Conservation (phyloP, 2,329 filamentous ascomycete species). For the Alternaria ventricosa region DNA sequence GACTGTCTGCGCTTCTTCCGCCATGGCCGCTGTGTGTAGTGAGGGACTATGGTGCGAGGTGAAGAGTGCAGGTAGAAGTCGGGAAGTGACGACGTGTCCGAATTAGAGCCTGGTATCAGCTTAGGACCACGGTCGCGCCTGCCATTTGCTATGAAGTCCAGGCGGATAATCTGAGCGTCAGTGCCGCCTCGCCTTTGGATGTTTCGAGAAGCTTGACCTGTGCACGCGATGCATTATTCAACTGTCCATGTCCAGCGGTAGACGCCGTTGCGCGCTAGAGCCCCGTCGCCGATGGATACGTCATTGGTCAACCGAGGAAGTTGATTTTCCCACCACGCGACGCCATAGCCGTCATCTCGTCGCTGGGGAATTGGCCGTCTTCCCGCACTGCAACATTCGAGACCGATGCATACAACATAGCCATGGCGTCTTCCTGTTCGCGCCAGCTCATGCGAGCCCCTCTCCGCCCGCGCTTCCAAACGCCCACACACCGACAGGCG, state of each 20-base stretch:
- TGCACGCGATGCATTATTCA: slow-evolving; percentile 3
- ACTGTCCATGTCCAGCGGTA: background rate
- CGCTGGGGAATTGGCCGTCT: slow-evolving; percentile 1
- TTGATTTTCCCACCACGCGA: slow-evolving; percentile 25
- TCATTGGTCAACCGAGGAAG: slow-evolving; percentile 32
- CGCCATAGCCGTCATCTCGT: slow-evolving; percentile 20
- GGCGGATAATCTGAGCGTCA: background rate
- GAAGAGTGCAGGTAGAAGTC: background rate
- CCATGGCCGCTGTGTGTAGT: slow-evolving; percentile 29
- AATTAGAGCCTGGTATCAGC: slow-evolving; percentile 31
- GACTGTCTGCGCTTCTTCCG: slow-evolving; percentile 28
- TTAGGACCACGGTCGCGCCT: background rate
- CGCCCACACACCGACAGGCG: slow-evolving; percentile 15
- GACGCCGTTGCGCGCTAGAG: slow-evolving; percentile 20
- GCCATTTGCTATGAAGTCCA: slow-evolving; percentile 11
- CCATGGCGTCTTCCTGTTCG: slow-evolving; percentile 36
- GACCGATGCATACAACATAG: slow-evolving; percentile 23
- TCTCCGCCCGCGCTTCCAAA: slow-evolving; percentile 19
- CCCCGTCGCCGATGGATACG: slow-evolving; percentile 21
- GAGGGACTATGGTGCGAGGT: slow-evolving; percentile 4
- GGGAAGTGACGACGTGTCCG: slow-evolving; percentile 23
- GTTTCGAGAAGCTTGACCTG: background rate
- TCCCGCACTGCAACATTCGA: background rate
- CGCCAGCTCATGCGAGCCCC: slow-evolving; percentile 35
- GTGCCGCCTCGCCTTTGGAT: background rate